A percentile compares a stretch with the other conserved stretches of the same genome.
phyloP scores from a whole-genome alignment of 2,329 filamentous ascomycete species.

The Venturia effusa region DNA sequence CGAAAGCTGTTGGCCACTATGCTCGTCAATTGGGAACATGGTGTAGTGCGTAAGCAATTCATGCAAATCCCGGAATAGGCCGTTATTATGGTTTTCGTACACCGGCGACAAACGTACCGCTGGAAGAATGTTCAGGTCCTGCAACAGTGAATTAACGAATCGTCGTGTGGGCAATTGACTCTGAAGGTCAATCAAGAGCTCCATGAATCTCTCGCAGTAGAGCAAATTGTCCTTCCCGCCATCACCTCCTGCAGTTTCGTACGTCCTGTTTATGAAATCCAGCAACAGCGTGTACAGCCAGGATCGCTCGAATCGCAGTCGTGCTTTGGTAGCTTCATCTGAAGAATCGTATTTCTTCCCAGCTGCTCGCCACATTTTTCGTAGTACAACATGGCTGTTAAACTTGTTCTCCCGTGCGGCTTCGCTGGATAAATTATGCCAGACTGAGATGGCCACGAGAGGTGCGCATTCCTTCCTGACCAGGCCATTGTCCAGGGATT shows the following conservation, averaged over 20 bases:
- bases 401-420: slow-evolving; percentile 61
- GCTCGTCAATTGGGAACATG: slow-evolving; percentile 82
- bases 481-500: slow-evolving; percentile 78
- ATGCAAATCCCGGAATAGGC: slow-evolving; percentile 69
- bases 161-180: slow-evolving; percentile 89
- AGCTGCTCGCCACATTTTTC: slow-evolving; percentile 84
- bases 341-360: slow-evolving; percentile 78
- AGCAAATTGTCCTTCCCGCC: slow-evolving; percentile 49
- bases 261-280: slow-evolving; percentile 68
- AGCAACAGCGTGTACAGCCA: slow-evolving; percentile 85
- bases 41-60: slow-evolving; percentile 77
- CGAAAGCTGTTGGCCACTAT: slow-evolving; percentile 68
- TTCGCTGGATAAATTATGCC: slow-evolving; percentile 83
- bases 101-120: slow-evolving; percentile 68
- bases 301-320: slow-evolving; percentile 78
- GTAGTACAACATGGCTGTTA: slow-evolving; percentile 60
- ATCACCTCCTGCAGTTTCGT: slow-evolving; percentile 31
- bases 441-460: slow-evolving; percentile 85
- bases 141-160: slow-evolving; percentile 81
- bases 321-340: slow-evolving; percentile 67
- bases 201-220: slow-evolving; percentile 89
- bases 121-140: slow-evolving; percentile 74
- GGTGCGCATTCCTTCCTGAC: slow-evolving; percentile 95
- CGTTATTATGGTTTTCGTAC: slow-evolving; percentile 63
- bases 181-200: slow-evolving; percentile 80